Evolutionary conservation across 2,329 filamentous ascomycete genomes (phyloP), one percentile per base, ranked within the genome.

Genomic region (Ophiostoma fasciatum): DNA sequence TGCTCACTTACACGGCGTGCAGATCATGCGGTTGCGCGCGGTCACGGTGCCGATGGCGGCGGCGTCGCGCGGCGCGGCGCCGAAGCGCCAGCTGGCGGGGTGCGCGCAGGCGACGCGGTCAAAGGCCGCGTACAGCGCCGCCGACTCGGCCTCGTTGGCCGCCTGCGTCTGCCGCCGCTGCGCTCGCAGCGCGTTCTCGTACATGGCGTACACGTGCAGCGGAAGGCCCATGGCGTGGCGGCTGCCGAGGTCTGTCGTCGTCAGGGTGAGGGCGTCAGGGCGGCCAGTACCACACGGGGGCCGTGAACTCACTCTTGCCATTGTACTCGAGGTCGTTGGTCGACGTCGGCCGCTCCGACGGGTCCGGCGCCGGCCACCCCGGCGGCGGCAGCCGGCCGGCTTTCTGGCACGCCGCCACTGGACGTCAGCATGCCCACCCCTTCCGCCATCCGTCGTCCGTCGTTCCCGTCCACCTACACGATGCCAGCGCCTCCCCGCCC

Each of bases 131-230:
- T 42, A 42, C 14, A 42, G 37, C 19, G 35, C 34, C 5, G 40
- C 40, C 11, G 40, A 42, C 27, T 42, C 40, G 7, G 25, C 31
- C 4, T 13, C 10, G 18, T 42, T 42, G 13, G 36, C 12, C 7
- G 28, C 15, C 23, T 42, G 40, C 6, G 40, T 42, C 28, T 37
- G 35, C 17, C 22, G 26, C n/a, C 17, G 7, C 17, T 35, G 33
- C 7, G 40, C 40, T 14, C 40, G 40, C 15, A 42, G 33, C 3
- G 33, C 33, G 28, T 42, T 42, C 25, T 42, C 40, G 23, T 42
- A 42, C 40, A 42, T 42, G 2, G 40, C 33, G 19, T 42, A 42
- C 12, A 42, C 36, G 11, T 42, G 40, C n/a, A 39, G 36, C 6
- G 40, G 17, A 19, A 42, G 23, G 3, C 40, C 40, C 33, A 39